Base-by-base conservation (phyloP, 2,329 filamentous ascomycete species). In the Aspergillus brunneoviolaceus region DNA sequence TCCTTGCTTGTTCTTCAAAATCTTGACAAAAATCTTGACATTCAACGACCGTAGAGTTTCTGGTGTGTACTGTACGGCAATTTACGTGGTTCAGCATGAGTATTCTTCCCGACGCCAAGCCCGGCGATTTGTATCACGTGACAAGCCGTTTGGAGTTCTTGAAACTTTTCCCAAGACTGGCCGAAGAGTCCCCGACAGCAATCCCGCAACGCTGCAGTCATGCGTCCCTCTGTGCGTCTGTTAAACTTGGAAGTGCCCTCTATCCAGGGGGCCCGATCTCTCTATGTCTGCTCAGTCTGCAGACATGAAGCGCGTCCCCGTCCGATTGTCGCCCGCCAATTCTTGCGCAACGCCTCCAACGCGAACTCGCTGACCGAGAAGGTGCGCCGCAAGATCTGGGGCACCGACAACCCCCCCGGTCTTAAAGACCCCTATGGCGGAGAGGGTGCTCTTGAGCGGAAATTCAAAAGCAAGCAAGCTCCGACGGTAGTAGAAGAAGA, bases 351-450 rank as follows among this genome's bases (percentile, higher is more conserved):
- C 68, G 73, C 73, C 58, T 72, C 72, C 65, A 66, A 68, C 60
- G 66, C 69, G 54, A 63, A 72, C 49, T 70, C 76, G 47, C 69
- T 80, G 59, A 78, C 77, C 51, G 80, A 83, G 60, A 77, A 76
- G 60, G 66, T 82, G 54, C 78, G 81, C 57, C 72, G 74, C 62
- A 80, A 76, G 67, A 70, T 84, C 61, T 83, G 81, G 81, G 80
- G 80, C 6, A 80, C 79, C 23, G 79, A 83, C 49, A 75, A 78
- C 21, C 80, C 81, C 14, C 81, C 81, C 10, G 81, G 81, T 25
- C 57, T 75, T 29, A 72, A 77, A 57, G 80, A 84, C 68, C 80
- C 81, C 0, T 83, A 84, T 63, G 77, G 74, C 5, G 75, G 74
- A 25, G 68, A 74, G 53, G 74, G 73, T 57, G 66, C 69, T 11